These are phyloP conservation scores for Beauveria caledonica DNA, from an alignment of 2,329 filamentous ascomycete species.

Conservation along the genomic window DNA sequence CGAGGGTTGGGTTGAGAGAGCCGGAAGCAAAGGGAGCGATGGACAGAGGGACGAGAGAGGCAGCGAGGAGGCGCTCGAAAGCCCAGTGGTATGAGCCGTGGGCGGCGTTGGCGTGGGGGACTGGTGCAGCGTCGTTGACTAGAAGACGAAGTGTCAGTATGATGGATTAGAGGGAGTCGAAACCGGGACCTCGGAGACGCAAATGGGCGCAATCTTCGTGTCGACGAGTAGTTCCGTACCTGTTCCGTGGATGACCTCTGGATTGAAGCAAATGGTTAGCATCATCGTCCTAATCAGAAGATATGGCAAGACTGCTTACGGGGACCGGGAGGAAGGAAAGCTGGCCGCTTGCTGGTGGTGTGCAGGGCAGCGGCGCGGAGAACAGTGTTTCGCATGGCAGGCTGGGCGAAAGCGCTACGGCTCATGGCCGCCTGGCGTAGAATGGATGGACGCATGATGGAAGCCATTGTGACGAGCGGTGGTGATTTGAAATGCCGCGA, in stretches of 20 bases:
- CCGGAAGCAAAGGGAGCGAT: slow-evolving; percentile 88
- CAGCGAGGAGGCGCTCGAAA: slow-evolving; percentile 80
- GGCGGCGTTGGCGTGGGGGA: slow-evolving; percentile 63
- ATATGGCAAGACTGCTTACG: slow-evolving; percentile 48
- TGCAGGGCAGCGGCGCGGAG: slow-evolving; percentile 69
- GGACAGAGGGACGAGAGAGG: slow-evolving; percentile 75
- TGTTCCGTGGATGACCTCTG: slow-evolving; percentile 68
- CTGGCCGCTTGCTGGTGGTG: slow-evolving; percentile 65
- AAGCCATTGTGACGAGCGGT: slow-evolving; percentile 40
- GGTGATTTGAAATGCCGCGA: slow-evolving; percentile 2
- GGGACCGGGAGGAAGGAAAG: slow-evolving; percentile 76
- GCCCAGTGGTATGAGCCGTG: slow-evolving; percentile 99
- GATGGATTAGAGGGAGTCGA: neutral
- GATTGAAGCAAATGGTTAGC: neutral
- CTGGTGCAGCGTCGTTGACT: slow-evolving; percentile 80
- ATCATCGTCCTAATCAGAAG: no score
- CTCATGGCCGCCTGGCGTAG: slow-evolving; percentile 44
- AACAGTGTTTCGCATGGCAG: slow-evolving; percentile 26
- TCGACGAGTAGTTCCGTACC: slow-evolving; percentile 41
- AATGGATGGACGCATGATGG: slow-evolving; percentile 45
- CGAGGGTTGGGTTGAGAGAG: slow-evolving; percentile 79
- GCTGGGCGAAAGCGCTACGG: slow-evolving; percentile 28
- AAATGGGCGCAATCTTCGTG: neutral
- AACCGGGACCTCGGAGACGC: neutral
- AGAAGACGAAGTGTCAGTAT: slow-evolving; percentile 5